Evolutionary conservation across 2,329 filamentous ascomycete species (phyloP).

Genomic region (Chrysoporthe austroafricana): DNA sequence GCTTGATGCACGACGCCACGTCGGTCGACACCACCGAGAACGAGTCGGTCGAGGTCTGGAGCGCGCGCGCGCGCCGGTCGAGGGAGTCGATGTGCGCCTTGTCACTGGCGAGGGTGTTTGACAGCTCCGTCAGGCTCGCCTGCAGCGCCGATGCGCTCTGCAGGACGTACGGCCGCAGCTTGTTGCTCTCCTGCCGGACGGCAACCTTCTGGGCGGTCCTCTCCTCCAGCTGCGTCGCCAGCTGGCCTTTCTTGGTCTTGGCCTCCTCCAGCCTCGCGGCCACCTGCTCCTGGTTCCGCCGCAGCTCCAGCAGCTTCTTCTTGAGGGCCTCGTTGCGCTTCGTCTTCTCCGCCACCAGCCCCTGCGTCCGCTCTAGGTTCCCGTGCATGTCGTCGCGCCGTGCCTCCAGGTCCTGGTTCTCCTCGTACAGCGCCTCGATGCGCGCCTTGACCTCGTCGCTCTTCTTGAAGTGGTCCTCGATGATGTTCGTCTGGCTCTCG

Average conservation of each 20-base stretch:
- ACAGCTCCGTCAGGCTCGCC: constrained; percentile 78
- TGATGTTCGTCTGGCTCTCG: constrained; percentile 85
- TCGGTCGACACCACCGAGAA: constrained; percentile 84
- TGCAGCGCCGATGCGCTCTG: constrained; percentile 87
- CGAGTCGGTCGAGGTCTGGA: constrained; percentile 90
- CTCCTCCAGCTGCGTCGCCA: constrained; percentile 73
- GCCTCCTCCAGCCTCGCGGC: constrained; percentile 81
- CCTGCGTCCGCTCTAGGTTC: constrained; percentile 80
- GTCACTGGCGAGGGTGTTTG: constrained; percentile 75
- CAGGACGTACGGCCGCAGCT: constrained; percentile 87
- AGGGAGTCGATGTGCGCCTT: constrained; percentile 85
- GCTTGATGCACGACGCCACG: constrained; percentile 83
- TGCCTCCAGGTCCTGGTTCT: constrained; percentile 86
- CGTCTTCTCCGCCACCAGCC: constrained; percentile 81
- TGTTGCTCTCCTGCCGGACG: constrained; percentile 82
- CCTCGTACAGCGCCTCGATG: constrained; percentile 82
- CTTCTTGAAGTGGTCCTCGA: constrained; percentile 93
- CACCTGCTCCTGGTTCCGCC: constrained; percentile 80
- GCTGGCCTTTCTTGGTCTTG: constrained; percentile 76
- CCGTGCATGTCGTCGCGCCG: constrained; percentile 79
- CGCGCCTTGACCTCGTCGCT: constrained; percentile 82
- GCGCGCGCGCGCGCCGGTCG: constrained; percentile 82
- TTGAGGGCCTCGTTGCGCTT: constrained; percentile 87
- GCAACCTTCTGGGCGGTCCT: constrained; percentile 71
- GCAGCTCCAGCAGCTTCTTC: constrained; percentile 76